Evolutionary conservation across 1,139 yeast species (phyloP), one percentile per base, ranked within the genome.

Genomic region (Eremothecium cymbalariae): DNA sequence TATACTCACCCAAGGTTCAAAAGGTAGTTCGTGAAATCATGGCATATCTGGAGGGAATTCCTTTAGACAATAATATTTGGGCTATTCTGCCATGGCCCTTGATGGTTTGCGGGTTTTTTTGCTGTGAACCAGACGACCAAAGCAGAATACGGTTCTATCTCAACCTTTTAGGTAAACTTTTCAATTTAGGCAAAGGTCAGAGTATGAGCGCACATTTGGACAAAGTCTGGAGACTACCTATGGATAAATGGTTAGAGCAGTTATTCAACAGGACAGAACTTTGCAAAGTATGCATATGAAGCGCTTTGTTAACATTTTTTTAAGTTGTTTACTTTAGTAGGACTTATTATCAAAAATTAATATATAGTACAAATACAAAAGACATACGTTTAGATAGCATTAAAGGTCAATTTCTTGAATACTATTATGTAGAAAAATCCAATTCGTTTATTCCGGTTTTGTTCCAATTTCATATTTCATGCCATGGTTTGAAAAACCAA

Each of bases 41-140:
- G 6, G 33, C 29, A 15, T 38, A 36, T 11, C 28, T 39, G 32
- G 35, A 36, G 13, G 32, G 30, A 17, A 41, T 44, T 9, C 47
- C 47, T 1, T 30, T 22, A n/a, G 35, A 33, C 6, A 31, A 36
- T 27, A 25, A 30, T 9, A 38, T 41, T 12, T 44, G 47, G 47
- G 43, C 42, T 1, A 39, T 42, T 14, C 23, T 44, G 18, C 28
- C 39, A 2, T 44, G 47, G 47, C 32, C 47, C 5, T 31, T 43
- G 3, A 29, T 39, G 8, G 24, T 41, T 3, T 36, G 42, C 13
- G 47, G 47, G 7, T 32, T 40, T 6, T 44, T 42, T 29, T 36
- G 38, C 2, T 18, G 28, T 7, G 32, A 40, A 3, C 26, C 35
- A 8, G 22, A 20, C 6, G 38, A 41, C 16, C 42, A 41, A 29